Base-by-base conservation (phyloP, 1,139 yeast genomes). In the Kodamaea ohmeri region DNA sequence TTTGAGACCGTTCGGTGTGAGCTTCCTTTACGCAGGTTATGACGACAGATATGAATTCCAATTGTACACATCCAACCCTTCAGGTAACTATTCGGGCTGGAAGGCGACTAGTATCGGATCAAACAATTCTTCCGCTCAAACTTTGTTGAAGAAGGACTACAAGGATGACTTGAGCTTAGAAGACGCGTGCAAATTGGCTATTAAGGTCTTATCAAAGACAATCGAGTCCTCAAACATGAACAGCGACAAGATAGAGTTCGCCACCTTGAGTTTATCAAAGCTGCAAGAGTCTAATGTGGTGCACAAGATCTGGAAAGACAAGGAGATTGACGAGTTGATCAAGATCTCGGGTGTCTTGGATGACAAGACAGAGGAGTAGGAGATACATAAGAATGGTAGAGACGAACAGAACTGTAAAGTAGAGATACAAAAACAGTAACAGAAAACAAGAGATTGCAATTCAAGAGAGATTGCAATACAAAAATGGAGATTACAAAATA, bases 81-180 rank as follows among this genome's bases (percentile, higher is more conserved):
- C 96, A 0, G 99, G 99, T 25, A 94, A 94, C 65, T 94, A 89
- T 60, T 80, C 95, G 26, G 98, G 98, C 19, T 94, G 99, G 99
- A 89, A 86, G 63, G 98, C 98, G 32, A 90, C 97, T 30, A 78
- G 90, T 53, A 92, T 92, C 46, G 99, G 99, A 29, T 96, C 97
- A 41, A 94, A 92, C 65, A 90, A 88, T 48, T 80, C 96, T 4
- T 90, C 96, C 32, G 97, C 97, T 2, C 98, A 94, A 66, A 90
- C 98, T 1, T 70, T 94, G 48, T 73, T 94, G 57, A 94, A 92
- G 65, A 95, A 90, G 67, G 98, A 94, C 56, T 94, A 86, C 67
- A 88, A 85, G 57, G 94, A 87, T 51, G 94, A 84, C 42, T 63
- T 88, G 54, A 64, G 74, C 14, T 70, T 94, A 51, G 77, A 81